phyloP scores from a whole-genome alignment of 768 basidiomycete genomes.

The Leccinum uliginosum region DNA sequence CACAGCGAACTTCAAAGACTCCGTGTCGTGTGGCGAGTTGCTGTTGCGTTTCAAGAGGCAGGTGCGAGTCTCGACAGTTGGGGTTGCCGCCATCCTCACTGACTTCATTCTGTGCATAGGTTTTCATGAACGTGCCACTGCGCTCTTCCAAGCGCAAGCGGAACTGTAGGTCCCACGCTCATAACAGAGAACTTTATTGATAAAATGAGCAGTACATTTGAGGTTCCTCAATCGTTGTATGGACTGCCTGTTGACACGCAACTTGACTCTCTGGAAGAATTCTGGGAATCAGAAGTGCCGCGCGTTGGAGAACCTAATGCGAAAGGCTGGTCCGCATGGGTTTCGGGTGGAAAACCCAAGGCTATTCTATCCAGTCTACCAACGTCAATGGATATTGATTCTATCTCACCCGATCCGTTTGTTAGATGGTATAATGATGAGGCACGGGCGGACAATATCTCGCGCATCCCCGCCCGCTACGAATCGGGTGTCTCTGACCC shows the following conservation, averaged over 20 bases:
- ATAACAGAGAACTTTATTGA: conserved; percentile 2
- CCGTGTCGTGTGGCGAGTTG: conserved; percentile 68
- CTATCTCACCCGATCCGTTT: conserved; percentile 55
- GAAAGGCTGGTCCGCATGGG: conserved; percentile 67
- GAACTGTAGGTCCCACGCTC: conserved; percentile 55
- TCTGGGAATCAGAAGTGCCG: conserved; percentile 81
- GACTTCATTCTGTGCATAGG: conserved; percentile 38
- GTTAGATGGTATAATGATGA: conserved; percentile 63
- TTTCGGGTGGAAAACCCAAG: conserved; percentile 40
- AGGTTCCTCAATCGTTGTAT: conserved; percentile 44
- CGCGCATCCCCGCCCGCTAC: conserved; percentile 51
- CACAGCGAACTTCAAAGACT: conserved; percentile 51
- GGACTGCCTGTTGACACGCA: conserved; percentile 42
- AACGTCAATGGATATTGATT: conserved; percentile 16
- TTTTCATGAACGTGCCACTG: conserved; percentile 67
- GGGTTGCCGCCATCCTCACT: neutral
- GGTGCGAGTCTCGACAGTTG: conserved; percentile 40
- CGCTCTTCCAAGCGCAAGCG: conserved; percentile 79
- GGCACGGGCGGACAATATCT: conserved; percentile 39
- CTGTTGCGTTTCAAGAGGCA: conserved; percentile 58
- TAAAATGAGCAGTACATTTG: conserved; percentile 47
- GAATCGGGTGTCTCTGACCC: conserved; percentile 56
- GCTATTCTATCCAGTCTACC: conserved; percentile 3
- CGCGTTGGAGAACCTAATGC: conserved; percentile 68
- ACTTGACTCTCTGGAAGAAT: conserved; percentile 65